A percentile compares a stretch with the other conserved stretches of the same genome.
Conservation (phyloP, 352 stramenopile genomes). For the Pythium rishiriense region DNA sequence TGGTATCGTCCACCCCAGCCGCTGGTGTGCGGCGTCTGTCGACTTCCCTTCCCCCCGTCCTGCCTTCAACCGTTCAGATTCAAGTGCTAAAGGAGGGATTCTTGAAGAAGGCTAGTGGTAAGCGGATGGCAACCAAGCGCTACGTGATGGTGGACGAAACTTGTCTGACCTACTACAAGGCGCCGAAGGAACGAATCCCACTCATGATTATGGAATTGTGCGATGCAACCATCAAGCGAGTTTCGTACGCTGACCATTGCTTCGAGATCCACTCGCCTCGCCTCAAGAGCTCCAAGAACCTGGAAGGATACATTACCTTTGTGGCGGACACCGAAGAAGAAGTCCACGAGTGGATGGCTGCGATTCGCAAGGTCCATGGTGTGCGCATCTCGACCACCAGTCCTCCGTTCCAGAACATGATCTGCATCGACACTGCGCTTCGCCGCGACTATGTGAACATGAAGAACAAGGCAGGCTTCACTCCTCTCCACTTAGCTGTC, state of each 20-base stretch:
- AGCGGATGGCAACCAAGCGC: slow-evolving; percentile 81
- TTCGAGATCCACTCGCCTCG: slow-evolving; percentile 86
- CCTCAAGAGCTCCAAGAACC: slow-evolving; percentile 84
- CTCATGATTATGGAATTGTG: slow-evolving; percentile 84
- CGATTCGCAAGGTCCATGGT: slow-evolving; percentile 81
- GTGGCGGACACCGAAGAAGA: slow-evolving; percentile 81
- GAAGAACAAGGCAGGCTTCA: slow-evolving; percentile 86
- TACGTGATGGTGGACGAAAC: slow-evolving; percentile 88
- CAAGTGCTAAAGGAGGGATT: slow-evolving; percentile 84
- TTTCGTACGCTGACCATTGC: slow-evolving; percentile 82
- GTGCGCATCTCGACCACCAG: slow-evolving; percentile 74
- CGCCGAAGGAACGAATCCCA: slow-evolving; percentile 79
- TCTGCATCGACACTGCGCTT: slow-evolving; percentile 82
- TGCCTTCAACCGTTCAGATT: slow-evolving; percentile 70
- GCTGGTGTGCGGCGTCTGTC: slow-evolving; percentile 46
- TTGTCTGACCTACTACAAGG: slow-evolving; percentile 87
- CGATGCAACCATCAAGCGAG: slow-evolving; percentile 77
- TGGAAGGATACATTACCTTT: slow-evolving; percentile 81
- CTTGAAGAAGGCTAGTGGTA: slow-evolving; percentile 79
- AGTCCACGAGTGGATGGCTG: slow-evolving; percentile 87
- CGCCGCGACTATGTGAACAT: slow-evolving; percentile 86
- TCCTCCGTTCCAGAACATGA: slow-evolving; percentile 86
- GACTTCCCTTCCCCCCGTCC: slow-evolving; percentile 47
- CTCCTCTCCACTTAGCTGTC: slow-evolving; percentile 73
- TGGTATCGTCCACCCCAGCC: slow-evolving; percentile 60